Percentiles rank a stretch among this genome's conserved stretches.
Conservation (phyloP, 1,284 basidiomycete genomes). For the Irpex sp. region DNA sequence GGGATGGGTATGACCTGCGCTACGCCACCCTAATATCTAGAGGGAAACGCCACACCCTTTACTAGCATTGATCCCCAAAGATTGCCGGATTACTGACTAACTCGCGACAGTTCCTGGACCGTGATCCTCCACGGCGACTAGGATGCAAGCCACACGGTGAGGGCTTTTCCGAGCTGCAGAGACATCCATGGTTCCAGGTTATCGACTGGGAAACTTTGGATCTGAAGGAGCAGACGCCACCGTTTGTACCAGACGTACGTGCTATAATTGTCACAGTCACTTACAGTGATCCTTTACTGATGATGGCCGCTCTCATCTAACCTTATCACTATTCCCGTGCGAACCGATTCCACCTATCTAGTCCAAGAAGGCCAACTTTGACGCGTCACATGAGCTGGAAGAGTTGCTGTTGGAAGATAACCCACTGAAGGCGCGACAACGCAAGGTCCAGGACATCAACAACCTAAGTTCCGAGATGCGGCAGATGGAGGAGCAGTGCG, state of each 20-base stretch:
- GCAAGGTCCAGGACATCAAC: constrained; percentile 84
- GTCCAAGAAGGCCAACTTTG: constrained; percentile 98
- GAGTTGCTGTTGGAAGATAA: constrained; percentile 96
- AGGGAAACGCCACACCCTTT: neutral
- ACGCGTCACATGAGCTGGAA: constrained; percentile 98
- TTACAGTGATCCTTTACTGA: neutral
- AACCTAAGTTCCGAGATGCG: constrained; percentile 87
- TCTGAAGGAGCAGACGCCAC: constrained; percentile 75
- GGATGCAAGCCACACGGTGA: constrained; percentile 81
- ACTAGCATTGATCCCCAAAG: neutral
- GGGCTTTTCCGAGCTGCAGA: constrained; percentile 74
- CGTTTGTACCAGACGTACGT: constrained; percentile 91
- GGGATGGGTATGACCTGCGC: too few relatives aligned
- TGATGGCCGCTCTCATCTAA: neutral
- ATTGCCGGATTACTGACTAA: neutral
- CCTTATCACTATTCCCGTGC: neutral
- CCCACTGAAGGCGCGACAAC: constrained; percentile 90
- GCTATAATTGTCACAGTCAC: too few relatives aligned
- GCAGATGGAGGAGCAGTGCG: constrained; percentile 97
- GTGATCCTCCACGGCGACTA: constrained; percentile 79
- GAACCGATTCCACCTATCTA: constrained; percentile 28
- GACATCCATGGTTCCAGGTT: constrained; percentile 82
- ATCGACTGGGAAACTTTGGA: constrained; percentile 89
- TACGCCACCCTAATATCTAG: too few relatives aligned
- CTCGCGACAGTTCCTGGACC: constrained; percentile 68